Base-by-base conservation (phyloP, 176 grass and related monocot species). In the Elymus sibiricus region DNA sequence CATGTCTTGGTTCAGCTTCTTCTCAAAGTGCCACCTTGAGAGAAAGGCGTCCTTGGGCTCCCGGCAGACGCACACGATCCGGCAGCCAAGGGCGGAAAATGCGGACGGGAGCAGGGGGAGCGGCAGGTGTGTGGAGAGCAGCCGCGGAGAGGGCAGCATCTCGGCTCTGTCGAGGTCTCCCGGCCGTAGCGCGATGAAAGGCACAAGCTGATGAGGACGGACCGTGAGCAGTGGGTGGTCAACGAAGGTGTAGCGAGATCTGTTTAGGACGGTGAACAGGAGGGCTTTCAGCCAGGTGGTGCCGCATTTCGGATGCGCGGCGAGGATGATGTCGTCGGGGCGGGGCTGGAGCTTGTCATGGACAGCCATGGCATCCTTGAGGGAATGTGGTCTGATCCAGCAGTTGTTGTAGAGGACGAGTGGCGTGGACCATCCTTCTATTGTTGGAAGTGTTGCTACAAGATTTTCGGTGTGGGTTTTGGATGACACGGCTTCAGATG, bases 231-330 rank as follows among this genome's bases (percentile, higher is more conserved):
- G 62, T 2, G 16, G 65, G 28, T 77, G 47, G 49, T 58, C 29
- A 2, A 10, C 9, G 1, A 32, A 58, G 2, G 15, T 32, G 2
- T 65, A 82, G 3, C 65, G 56, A 5, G 71, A 37, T 32, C 79
- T 69, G 34, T 82, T 42, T 14, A 66, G 7, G 42, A 81, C 60
- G 3, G 86, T 5, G 10, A 88, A 88, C 32, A 32, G 4, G 0
- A 88, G 53, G 13, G 86, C 58, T 8, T 88, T 88, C 9, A 88
- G 31, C 86, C 80, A 88, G 0, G 86, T 88, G 1, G 86, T 88
- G 8, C 80, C 60, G 3, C 58, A 22, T 27, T 88, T 88, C 1
- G 58, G 11, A 7, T 39, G 37, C 3, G 67, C 74, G 19, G 39
- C 11, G 35, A 88, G 53, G 15, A 77, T 25, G 22, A 84, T 24